Conservation (phyloP, 345 rosid genomes). For the Limnanthes douglasii region DNA sequence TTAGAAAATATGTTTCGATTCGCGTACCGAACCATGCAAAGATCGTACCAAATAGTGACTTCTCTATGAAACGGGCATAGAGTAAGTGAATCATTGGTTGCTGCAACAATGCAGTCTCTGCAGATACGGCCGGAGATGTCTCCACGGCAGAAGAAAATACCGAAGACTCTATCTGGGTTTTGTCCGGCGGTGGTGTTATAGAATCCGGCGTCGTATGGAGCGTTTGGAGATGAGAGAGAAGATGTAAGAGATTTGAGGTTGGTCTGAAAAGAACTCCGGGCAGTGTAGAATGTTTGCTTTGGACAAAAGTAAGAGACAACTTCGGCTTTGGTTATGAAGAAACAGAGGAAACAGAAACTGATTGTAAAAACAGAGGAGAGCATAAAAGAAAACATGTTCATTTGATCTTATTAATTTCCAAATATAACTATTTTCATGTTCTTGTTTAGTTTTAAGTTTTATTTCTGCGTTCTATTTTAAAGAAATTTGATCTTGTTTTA, state of each 20-base stretch:
- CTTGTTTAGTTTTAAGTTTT: no score
- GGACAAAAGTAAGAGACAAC: slow-evolving; percentile 10
- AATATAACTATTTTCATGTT: no score
- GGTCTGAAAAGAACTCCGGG: no score
- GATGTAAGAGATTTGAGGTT: slow-evolving; percentile 11
- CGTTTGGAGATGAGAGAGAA: slow-evolving; percentile 13
- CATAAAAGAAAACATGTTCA: no score
- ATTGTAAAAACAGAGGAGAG: no score
- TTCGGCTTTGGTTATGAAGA: no score
- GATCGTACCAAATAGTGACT: slow-evolving; percentile 16
- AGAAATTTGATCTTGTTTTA: no score
- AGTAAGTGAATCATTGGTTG: slow-evolving; percentile 3
- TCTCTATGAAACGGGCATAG: slow-evolving; percentile 5
- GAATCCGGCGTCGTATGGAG: slow-evolving; percentile 6
- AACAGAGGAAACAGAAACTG: no score
- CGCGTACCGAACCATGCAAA: slow-evolving; percentile 17
- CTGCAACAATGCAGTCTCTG: slow-evolving; percentile 8
- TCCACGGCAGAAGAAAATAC: slow-evolving; percentile 25
- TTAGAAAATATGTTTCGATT: slow-evolving; percentile 1
- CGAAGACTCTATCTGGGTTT: slow-evolving; percentile 2
- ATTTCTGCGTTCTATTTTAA: no score
- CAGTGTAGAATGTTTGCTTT: no score
- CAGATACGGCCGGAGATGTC: slow-evolving; percentile 9
- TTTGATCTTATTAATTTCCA: no score
- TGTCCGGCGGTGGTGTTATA: slow-evolving; percentile 8